Conservation (phyloP, 129 eudicot species). For the Arctium lappa region DNA sequence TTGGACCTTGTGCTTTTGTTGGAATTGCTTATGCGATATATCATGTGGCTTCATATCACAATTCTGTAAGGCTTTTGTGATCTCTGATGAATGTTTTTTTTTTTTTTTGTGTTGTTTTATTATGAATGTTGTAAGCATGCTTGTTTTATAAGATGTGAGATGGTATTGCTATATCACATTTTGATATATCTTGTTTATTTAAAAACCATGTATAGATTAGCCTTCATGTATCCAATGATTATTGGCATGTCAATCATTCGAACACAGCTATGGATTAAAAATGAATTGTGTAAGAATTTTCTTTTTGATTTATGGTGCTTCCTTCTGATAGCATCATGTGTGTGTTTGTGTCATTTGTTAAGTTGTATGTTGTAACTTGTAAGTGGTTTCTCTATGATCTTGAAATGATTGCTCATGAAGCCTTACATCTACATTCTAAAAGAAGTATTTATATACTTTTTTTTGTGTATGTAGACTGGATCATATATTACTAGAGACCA, state of each 20-base stretch:
- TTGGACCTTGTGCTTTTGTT: background rate
- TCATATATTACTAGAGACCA: conserved; percentile 94
- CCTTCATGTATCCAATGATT: background rate
- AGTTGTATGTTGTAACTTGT: background rate
- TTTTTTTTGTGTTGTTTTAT: background rate
- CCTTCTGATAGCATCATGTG: background rate
- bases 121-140: background rate
- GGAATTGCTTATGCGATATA: background rate
- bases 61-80: no score
- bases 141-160: background rate
- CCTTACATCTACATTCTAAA: background rate
- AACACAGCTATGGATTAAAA: background rate
- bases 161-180: background rate
- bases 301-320: background rate
- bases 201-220: background rate
- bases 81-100: background rate
- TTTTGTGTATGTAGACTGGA: conserved; percentile 57
- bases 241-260: background rate
- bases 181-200: background rate
- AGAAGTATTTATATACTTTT: background rate
- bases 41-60: background rate
- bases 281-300: background rate
- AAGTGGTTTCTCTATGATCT: background rate
- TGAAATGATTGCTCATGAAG: background rate
- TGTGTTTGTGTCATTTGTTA: background rate